A percentile compares a stretch with the other conserved stretches of the same genome.
These are phyloP conservation scores for Diaporthe helianthi DNA, from an alignment of 2,329 filamentous ascomycete species.

Conservation along the genomic window DNA sequence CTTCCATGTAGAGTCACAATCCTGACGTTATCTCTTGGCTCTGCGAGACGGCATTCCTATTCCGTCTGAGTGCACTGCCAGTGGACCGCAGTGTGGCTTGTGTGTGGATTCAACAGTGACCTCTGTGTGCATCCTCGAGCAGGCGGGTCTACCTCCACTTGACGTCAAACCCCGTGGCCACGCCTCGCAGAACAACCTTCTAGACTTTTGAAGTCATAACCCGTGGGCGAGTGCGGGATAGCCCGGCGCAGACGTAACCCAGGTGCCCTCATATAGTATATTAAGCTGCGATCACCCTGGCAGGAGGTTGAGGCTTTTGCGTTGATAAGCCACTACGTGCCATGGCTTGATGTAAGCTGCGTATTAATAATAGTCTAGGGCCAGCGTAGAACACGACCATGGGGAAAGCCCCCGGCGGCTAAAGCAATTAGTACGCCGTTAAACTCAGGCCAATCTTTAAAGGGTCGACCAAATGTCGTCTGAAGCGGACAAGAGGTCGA, in stretches of 20 bases:
- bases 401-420: no score
- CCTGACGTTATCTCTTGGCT: not conserved
- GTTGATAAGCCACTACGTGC: not conserved
- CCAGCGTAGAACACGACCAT: no score
- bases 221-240: not conserved
- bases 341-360: not conserved
- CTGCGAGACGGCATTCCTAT: conserved; percentile 1
- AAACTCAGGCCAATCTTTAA: no score
- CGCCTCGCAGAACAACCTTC: not conserved
- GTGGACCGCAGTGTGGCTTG: not conserved
- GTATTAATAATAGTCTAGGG: no score
- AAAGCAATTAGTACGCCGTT: no score
- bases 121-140: not conserved
- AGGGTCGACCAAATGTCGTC: not conserved
- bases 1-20: not conserved
- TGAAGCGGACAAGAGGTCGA: not conserved
- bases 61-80: not conserved
- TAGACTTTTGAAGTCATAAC: not conserved
- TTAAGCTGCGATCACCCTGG: not conserved
- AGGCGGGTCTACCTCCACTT: not conserved
- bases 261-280: not conserved
- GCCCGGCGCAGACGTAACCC: not conserved
- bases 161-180: not conserved
- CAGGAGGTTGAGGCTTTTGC: not conserved
- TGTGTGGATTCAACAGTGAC: not conserved